Evolutionary conservation across 1,284 basidiomycete genomes (phyloP).

Genomic region (Puccinia sorghi): DNA sequence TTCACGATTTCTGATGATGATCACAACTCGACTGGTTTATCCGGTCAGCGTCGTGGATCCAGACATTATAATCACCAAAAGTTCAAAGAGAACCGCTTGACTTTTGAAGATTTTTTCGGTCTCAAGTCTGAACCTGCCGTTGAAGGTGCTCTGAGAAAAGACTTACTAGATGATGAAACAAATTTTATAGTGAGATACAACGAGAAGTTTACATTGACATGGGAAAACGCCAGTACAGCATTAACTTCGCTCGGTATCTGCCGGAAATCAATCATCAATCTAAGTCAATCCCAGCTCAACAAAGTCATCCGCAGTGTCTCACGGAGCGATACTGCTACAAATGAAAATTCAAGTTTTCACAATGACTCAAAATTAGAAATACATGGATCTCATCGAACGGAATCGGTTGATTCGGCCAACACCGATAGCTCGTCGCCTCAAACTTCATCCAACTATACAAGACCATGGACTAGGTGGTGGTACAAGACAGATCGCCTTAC

Average conservation of each 20-base stretch:
- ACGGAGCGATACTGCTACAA: not conserved
- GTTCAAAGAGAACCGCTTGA: slow-evolving; percentile 61
- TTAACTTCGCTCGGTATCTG: slow-evolving; percentile 62
- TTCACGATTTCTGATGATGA: slow-evolving; percentile 55
- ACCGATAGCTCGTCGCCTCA: not conserved
- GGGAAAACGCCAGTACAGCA: slow-evolving; percentile 62
- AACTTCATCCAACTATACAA: slow-evolving; percentile 12
- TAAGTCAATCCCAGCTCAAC: slow-evolving; percentile 56
- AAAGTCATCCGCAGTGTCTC: slow-evolving; percentile 55
- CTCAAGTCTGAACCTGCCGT: slow-evolving; percentile 15
- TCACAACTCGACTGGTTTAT: slow-evolving; percentile 45
- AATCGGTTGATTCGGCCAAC: not conserved
- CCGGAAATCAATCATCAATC: slow-evolving; percentile 57
- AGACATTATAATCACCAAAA: slow-evolving; percentile 53
- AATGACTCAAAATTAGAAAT: slow-evolving; percentile 1
- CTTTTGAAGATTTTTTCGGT: slow-evolving; percentile 62
- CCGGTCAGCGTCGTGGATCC: slow-evolving; percentile 3
- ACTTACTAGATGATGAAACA: slow-evolving; percentile 25
- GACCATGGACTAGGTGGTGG: slow-evolving; percentile 49
- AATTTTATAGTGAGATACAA: slow-evolving; percentile 44
- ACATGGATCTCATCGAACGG: not conserved
- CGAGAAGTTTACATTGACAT: slow-evolving; percentile 60
- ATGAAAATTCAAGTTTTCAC: not conserved
- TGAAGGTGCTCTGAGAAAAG: slow-evolving; percentile 5
- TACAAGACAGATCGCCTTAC: slow-evolving; percentile 29